phyloP scores from a whole-genome alignment of 345 rosid genomes.

The Ceriops tagal region DNA sequence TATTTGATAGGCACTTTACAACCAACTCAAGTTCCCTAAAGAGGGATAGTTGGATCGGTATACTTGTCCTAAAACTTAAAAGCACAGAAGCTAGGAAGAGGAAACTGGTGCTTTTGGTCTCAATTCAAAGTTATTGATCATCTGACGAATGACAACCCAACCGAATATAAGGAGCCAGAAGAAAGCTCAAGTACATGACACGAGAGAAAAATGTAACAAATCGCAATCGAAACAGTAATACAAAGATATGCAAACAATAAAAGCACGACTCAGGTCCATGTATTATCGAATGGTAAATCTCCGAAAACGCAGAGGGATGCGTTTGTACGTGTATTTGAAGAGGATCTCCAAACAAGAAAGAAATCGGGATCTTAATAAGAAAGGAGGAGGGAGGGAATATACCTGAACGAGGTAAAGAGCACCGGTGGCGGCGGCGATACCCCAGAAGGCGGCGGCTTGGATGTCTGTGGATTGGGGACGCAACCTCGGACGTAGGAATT shows the following conservation, averaged over 20 bases:
- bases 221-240: too few relatives aligned
- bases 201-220: too few relatives aligned
- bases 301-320: background rate
- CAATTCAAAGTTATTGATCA: too few relatives aligned
- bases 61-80: background rate
- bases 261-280: too few relatives aligned
- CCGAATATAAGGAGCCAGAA: too few relatives aligned
- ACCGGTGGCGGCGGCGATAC: conserved; percentile 64
- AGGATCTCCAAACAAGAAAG: background rate
- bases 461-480: conserved; percentile 61
- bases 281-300: too few relatives aligned
- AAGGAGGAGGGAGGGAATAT: background rate
- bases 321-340: background rate
- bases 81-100: background rate
- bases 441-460: conserved; percentile 80
- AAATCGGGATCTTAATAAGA: background rate
- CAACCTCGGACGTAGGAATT: conserved; percentile 42
- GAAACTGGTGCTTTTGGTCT: background rate
- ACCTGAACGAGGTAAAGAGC: conserved; percentile 84
- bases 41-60: background rate
- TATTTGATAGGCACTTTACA: background rate
- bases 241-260: too few relatives aligned
- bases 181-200: too few relatives aligned
- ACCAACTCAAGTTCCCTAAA: background rate
- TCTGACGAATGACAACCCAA: too few relatives aligned